These are phyloP conservation scores for Chlorociboria aeruginascens DNA, from an alignment of 495 filamentous ascomycete genomes.

Conservation along the genomic window DNA sequence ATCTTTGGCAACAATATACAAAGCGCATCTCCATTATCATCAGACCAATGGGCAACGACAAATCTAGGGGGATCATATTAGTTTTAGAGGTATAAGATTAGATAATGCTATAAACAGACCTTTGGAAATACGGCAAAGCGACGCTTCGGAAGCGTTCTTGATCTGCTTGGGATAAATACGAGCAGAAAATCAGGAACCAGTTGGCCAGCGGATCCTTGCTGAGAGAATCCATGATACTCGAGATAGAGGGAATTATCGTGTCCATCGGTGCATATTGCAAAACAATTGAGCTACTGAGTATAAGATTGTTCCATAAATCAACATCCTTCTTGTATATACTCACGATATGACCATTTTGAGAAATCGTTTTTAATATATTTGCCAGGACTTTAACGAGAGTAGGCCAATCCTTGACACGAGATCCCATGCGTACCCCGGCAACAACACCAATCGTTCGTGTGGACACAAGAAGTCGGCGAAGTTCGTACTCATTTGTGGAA, in stretches of 20 bases:
- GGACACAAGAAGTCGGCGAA: slow-evolving; percentile 10
- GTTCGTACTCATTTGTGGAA: background rate
- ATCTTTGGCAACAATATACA: slow-evolving; percentile 60
- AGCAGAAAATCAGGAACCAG: slow-evolving; percentile 77
- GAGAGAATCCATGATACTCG: slow-evolving; percentile 48
- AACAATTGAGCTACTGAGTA: slow-evolving; percentile 54
- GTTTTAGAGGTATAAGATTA: background rate
- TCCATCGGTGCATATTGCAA: slow-evolving; percentile 73
- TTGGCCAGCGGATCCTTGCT: slow-evolving; percentile 46
- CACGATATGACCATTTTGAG: slow-evolving; percentile 20
- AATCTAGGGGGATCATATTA: slow-evolving; percentile 35
- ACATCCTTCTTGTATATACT: slow-evolving; percentile 30
- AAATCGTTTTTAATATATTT: slow-evolving; percentile 37
- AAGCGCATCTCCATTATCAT: slow-evolving; percentile 51
- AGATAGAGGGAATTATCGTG: slow-evolving; percentile 55
- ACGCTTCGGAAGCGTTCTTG: slow-evolving; percentile 65
- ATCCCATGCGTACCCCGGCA: slow-evolving; percentile 64
- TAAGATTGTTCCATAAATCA: slow-evolving; percentile 38
- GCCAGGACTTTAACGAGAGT: slow-evolving; percentile 44
- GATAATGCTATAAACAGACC: slow-evolving; percentile 27
- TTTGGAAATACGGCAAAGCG: slow-evolving; percentile 70
- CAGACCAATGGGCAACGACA: slow-evolving; percentile 58
- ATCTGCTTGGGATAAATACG: slow-evolving; percentile 60
- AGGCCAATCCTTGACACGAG: slow-evolving; percentile 62
- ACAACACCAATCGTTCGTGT: slow-evolving; percentile 53